Conservation (phyloP, 345 rosid species). For the Corymbia maculata region DNA sequence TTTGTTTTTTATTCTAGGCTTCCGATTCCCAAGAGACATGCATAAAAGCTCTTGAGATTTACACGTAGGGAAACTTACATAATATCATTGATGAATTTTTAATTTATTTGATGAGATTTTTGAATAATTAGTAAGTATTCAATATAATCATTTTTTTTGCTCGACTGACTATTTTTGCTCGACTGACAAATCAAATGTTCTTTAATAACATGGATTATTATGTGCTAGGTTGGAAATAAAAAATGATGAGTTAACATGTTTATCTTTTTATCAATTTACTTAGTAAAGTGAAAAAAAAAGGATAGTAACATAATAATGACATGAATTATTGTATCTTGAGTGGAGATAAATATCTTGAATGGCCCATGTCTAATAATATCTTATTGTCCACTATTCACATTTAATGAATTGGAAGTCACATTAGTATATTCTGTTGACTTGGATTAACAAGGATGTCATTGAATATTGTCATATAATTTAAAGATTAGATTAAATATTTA, state of each 20-base stretch:
- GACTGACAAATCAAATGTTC: not conserved
- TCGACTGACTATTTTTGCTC: not conserved
- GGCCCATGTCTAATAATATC: rapidly evolving
- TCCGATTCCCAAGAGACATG: not conserved
- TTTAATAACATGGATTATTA: not conserved
- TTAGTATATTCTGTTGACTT: not conserved
- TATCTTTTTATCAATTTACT: not conserved
- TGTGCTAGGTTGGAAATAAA: not conserved
- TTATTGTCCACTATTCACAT: not conserved
- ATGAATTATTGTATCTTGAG: not conserved
- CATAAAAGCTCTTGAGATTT: not conserved
- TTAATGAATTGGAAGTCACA: not conserved
- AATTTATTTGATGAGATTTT: not conserved
- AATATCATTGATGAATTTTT: rapidly evolving
- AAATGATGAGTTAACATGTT: not conserved
- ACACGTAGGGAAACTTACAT: not conserved
- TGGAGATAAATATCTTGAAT: not conserved
- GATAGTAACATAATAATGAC: not conserved
- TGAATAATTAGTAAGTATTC: not conserved
- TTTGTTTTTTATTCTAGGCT: not conserved
- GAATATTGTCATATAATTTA: not conserved
- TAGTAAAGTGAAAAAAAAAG: not conserved
- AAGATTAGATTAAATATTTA: not conserved
- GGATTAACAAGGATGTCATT: not conserved
- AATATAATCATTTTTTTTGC: not conserved